Percentiles rank a stretch among this genome's conserved stretches.
Conservation (phyloP, 2,329 filamentous ascomycete genomes). For the Hypoxylon sp. region DNA sequence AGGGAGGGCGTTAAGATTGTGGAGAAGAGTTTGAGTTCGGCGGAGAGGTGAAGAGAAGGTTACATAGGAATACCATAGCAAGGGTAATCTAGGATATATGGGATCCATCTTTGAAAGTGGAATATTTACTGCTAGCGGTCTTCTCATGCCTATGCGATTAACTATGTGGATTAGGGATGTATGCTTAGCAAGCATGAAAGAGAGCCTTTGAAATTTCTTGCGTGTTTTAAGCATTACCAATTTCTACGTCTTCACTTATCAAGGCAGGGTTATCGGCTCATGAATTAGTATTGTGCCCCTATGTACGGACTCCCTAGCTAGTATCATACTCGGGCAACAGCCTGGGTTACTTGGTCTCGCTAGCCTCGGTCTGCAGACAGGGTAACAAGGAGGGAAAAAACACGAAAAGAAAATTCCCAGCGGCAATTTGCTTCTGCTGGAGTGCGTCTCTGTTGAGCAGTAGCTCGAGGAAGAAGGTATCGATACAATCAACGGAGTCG, state of each 20-base stretch:
- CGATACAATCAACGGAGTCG: not conserved
- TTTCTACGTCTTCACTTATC: not conserved
- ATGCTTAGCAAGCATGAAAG: not conserved
- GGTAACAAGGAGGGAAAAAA: too few relatives aligned
- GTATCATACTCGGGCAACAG: not conserved
- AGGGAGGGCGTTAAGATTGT: slow-evolving; percentile 78
- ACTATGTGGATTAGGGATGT: not conserved
- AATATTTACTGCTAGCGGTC: not conserved
- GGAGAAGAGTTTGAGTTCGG: slow-evolving; percentile 74
- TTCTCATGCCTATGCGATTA: not conserved
- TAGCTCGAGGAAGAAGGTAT: not conserved
- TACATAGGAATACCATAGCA: not conserved
- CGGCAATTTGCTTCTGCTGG: not conserved
- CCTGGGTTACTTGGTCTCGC: too few relatives aligned
- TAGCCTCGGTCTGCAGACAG: not conserved
- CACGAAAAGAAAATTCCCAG: not conserved
- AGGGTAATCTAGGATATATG: not conserved
- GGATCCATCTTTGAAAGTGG: not conserved
- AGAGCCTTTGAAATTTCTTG: not conserved
- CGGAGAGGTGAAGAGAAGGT: slow-evolving; percentile 39
- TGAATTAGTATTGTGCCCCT: slow-evolving; percentile 6
- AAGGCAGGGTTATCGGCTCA: not conserved
- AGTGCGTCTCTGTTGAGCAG: not conserved
- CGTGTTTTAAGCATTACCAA: not conserved
- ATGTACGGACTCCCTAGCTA: not conserved